Evolutionary conservation across 2,329 filamentous ascomycete species (phyloP), one percentile per base, ranked within the genome.

Genomic region (Aspergillus puulaauensis): DNA sequence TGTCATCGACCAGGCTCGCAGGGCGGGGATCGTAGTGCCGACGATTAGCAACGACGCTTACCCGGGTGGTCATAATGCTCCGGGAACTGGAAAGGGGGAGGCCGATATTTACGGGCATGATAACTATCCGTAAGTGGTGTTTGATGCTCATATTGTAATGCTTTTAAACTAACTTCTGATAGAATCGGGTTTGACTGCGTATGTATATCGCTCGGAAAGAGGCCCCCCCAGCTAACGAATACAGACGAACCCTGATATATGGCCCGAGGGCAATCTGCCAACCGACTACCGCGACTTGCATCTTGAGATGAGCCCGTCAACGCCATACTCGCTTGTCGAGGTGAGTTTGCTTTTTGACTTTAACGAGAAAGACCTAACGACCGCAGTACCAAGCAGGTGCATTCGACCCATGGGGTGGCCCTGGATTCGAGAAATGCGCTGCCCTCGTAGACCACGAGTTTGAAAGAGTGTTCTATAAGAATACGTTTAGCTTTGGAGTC

Each of bases 391-490:
- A 91, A 79, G 88, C 83, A 1, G 89, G 89, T 21, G 79, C 86
- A 0, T 91, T 88, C 59, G 89, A 91, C 68, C 85, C 86, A 0
- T 93, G 89, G 83, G 90, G 89, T 49, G 90, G 89, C 15, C 75
- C 79, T 14, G 88, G 89, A 0, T 90, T 90, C 50, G 85, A 84
- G 3, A 78, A 86, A 56, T 95, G 91, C 65, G 78, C 83, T 4
- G 75, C 79, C 3, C 79, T 93, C 3, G 76, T 90, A 4, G 89
- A 89, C 60, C 78, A 86, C n/a, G 88, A 92, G 64, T 91, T 91
- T 61, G 85, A 89, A 60, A 79, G 90, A 15, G 86, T 95, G 0
- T 91, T 92, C 68, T 90, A 91, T 73, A 93, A 93, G 79, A 90
- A 91, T 64, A 80, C 86, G 52, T 83, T 87, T 52, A 84, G 85